Evolutionary conservation across 2,329 filamentous ascomycete species (phyloP), one percentile per base, ranked within the genome.

Genomic region (Hymenoscyphus infarciens): DNA sequence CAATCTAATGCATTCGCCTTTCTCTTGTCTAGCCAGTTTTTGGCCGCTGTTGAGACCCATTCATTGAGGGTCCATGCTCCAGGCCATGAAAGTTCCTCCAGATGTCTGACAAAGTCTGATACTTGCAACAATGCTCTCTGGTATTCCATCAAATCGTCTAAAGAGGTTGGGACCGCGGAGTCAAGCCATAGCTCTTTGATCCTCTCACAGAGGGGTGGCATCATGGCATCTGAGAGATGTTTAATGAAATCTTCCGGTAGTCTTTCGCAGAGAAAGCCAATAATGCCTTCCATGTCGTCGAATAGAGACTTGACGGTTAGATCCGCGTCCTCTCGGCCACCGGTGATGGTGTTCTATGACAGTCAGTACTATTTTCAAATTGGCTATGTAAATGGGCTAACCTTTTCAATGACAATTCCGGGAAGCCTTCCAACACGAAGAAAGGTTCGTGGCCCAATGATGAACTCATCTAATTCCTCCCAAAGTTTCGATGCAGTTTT

Each of bases 11-110:
- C 87, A 38, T 83, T 86, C 71, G 96, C 92, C 70, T 90, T 87
- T 67, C 92, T 89, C 73, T 92, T 94, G 1, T 85, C 85, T 15
- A 98, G 82, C 95, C 95, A 99, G 29, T 92, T 87, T 62, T 86
- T 86, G 0, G 92, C 90, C 0, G 91, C 89, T 65, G 88, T 87
- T 49, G 87, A 84, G 0, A 91, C 87, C 94, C 95, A 99, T 27
- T 91, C 86, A 54, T 84, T 81, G 42, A 99, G 77, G 35, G 88
- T 84, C 15, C 82, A 78, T 56, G 84, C 79, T 4, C 82, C 82
- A 16, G 82, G 80, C 82, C 91, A 94, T 0, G 83, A 82, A 19
- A 87, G 78, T 7, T 78, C 76, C 39, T 85, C 81, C 7, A 98
- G 76, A 1, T 80, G 81, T 6, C 81, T 76, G 60, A 88, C 89